Evolutionary conservation across 2,329 filamentous ascomycete species (phyloP).

Genomic region (Sordariomycetes sp.): DNA sequence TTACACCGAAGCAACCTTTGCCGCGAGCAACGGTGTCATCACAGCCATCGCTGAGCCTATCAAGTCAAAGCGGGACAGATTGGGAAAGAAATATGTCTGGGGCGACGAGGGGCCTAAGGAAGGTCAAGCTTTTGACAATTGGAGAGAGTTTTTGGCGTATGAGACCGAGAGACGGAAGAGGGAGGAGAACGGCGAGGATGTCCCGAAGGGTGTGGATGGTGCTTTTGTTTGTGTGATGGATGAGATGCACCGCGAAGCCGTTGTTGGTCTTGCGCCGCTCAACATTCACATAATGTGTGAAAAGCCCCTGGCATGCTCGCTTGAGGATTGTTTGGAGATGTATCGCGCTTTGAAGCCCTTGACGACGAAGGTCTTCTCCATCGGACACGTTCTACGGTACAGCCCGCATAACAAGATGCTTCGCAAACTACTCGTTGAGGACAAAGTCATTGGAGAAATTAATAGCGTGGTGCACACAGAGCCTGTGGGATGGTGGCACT

Average conservation of each 20-base stretch:
- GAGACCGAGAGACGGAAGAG: conserved; percentile 54
- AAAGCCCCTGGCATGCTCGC: conserved; percentile 78
- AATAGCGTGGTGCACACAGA: conserved; percentile 86
- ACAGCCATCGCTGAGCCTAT: conserved; percentile 76
- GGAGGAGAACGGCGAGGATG: conserved; percentile 35
- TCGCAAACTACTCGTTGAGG: conserved; percentile 65
- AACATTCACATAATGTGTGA: conserved; percentile 84
- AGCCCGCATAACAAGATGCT: conserved; percentile 86
- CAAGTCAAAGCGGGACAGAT: conserved; percentile 61
- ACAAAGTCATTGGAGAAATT: conserved; percentile 73
- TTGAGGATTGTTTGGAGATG: conserved; percentile 71
- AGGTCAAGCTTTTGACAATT: conserved; percentile 63
- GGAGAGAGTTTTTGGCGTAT: conserved; percentile 68
- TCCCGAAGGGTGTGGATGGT: conserved; percentile 50
- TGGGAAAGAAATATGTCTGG: conserved; percentile 71
- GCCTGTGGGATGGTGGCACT: conserved; percentile 95
- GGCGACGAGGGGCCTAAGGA: conserved; percentile 35
- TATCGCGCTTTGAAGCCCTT: conserved; percentile 44
- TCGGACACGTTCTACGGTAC: conserved; percentile 90
- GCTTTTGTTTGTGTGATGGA: conserved; percentile 66
- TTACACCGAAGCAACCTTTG: conserved; percentile 61
- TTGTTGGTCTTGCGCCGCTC: conserved; percentile 62
- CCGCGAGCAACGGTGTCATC: conserved; percentile 58
- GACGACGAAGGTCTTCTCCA: conserved; percentile 58
- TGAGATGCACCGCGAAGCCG: conserved; percentile 76